Evolutionary conservation across 805 yeast species (phyloP).

Genomic region (Sugiyamaella valdiviana): DNA sequence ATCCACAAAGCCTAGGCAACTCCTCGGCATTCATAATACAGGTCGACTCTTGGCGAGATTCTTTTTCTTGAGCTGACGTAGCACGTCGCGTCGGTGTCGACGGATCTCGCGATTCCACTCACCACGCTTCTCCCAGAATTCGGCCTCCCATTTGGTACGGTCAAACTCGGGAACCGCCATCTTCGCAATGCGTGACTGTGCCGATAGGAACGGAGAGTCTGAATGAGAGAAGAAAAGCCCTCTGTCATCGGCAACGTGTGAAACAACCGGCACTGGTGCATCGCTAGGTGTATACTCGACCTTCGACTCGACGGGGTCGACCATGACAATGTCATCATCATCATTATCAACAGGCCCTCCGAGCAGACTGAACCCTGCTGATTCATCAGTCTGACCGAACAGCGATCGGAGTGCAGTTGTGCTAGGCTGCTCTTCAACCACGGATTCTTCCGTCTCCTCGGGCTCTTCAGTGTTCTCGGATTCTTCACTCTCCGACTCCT

Average conservation of each 20-base stretch:
- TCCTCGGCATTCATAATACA: not conserved
- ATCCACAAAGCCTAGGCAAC: not conserved
- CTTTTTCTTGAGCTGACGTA: constrained; percentile 49
- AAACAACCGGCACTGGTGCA: not conserved
- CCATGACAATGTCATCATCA: constrained; percentile 8
- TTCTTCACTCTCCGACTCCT: constrained; percentile 1
- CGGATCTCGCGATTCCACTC: constrained; percentile 71
- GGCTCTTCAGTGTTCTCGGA: constrained; percentile 3
- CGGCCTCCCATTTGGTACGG: constrained; percentile 53
- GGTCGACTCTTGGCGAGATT: constrained; percentile 11
- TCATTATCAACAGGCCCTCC: constrained; percentile 16
- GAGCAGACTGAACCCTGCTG: constrained; percentile 17
- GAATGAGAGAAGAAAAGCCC: constrained; percentile 71
- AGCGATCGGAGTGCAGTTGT: constrained; percentile 15
- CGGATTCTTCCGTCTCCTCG: constrained; percentile 1
- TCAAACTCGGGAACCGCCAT: constrained; percentile 22
- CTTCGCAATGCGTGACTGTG: constrained; percentile 70
- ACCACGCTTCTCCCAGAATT: constrained; percentile 82
- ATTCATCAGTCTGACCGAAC: constrained; percentile 14
- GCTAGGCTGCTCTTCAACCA: not conserved
- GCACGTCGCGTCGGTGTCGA: constrained; percentile 66
- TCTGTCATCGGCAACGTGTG: not conserved
- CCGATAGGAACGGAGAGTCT: constrained; percentile 78
- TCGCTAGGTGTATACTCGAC: not conserved
- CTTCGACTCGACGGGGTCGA: constrained; percentile 5